Conservation (phyloP, 1,139 yeast genomes). For the Saccharomycopsis crataegensis region DNA sequence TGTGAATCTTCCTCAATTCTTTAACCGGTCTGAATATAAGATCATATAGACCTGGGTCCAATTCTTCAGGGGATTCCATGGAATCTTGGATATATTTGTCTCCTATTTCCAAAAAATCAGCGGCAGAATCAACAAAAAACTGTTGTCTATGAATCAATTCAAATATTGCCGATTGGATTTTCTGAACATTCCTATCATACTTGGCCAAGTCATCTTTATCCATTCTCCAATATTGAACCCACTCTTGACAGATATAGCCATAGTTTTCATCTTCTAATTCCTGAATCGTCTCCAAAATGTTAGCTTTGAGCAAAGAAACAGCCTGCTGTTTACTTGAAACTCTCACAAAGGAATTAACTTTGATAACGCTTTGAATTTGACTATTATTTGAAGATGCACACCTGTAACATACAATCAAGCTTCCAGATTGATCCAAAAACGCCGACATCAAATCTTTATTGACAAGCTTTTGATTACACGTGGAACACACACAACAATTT, state of each 20-base stretch:
- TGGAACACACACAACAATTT: constrained; percentile 6
- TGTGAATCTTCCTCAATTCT: constrained; percentile 15
- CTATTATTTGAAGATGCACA: neutral
- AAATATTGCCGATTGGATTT: constrained; percentile 16
- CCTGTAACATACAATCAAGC: constrained; percentile 3
- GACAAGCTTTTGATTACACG: constrained; percentile 7
- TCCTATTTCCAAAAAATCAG: constrained; percentile 12
- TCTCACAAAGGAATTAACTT: neutral
- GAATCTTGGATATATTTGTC: constrained; percentile 13
- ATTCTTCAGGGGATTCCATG: constrained; percentile 7
- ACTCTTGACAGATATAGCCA: constrained; percentile 18
- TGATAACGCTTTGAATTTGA: neutral
- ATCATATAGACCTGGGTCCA: constrained; percentile 13
- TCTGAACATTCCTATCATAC: constrained; percentile 11
- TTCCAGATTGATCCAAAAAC: neutral
- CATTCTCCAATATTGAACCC: constrained; percentile 17
- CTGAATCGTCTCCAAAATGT: constrained; percentile 7
- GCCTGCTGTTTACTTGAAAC: constrained; percentile 7
- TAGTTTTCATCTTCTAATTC: constrained; percentile 16
- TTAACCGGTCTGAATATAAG: constrained; percentile 14
- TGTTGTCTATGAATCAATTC: constrained; percentile 18
- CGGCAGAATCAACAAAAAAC: constrained; percentile 13
- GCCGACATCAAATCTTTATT: constrained; percentile 5
- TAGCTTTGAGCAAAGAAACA: constrained; percentile 7
- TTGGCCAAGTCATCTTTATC: constrained; percentile 13